Evolutionary conservation across 2,329 filamentous ascomycete genomes (phyloP).

Genomic region (Nigrospora sphaerica): DNA sequence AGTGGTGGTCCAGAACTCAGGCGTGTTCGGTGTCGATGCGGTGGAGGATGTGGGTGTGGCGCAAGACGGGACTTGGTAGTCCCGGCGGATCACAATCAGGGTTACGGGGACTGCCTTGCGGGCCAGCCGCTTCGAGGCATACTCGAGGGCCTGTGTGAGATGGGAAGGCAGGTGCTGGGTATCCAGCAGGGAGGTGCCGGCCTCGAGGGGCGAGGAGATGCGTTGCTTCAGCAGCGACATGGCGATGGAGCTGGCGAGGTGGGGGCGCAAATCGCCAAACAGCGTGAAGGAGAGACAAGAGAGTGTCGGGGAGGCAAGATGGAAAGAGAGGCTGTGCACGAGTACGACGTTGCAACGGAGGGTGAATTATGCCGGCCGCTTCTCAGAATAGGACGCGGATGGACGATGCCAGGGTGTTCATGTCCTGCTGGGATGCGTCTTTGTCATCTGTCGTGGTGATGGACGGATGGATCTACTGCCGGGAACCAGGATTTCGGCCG

Average conservation of each 20-base stretch:
- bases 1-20: slow-evolving; percentile 4
- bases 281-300: too few species aligned
- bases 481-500: too few species aligned
- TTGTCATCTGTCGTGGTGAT: too few species aligned
- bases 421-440: too few species aligned
- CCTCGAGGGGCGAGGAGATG: slow-evolving; percentile 59
- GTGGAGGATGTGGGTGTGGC: slow-evolving; percentile 11
- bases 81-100: slow-evolving; percentile 48
- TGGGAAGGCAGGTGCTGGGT: slow-evolving; percentile 49
- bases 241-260: slow-evolving; percentile 3
- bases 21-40: slow-evolving; percentile 18
- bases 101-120: slow-evolving; percentile 49
- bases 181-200: slow-evolving; percentile 52
- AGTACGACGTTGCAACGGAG: too few species aligned
- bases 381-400: too few species aligned
- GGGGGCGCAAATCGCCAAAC: too few species aligned
- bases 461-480: too few species aligned
- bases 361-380: too few species aligned
- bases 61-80: slow-evolving; percentile 44
- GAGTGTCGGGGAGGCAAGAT: too few species aligned
- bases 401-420: too few species aligned
- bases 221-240: slow-evolving; percentile 41
- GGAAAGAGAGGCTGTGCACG: too few species aligned
- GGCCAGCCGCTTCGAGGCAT: slow-evolving; percentile 47
- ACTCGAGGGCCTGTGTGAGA: slow-evolving; percentile 49